Percentiles rank a stretch among this genome's conserved stretches.
Conservation (phyloP, 2,329 filamentous ascomycete species). For the Penicillium sp. region DNA sequence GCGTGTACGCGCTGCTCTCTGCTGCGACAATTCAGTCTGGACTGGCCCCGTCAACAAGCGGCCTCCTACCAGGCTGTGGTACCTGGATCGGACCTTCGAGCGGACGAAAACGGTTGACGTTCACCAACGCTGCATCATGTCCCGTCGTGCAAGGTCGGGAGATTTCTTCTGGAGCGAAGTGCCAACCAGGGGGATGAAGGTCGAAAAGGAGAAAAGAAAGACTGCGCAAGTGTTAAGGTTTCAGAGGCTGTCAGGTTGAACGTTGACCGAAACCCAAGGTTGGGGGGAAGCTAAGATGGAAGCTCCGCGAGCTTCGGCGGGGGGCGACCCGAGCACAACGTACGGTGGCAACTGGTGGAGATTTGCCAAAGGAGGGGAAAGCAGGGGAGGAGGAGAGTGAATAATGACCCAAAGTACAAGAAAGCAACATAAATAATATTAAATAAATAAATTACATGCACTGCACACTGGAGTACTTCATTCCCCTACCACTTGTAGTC, state of each 20-base stretch:
- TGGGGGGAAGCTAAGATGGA: neutral
- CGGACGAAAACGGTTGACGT: conserved; percentile 20
- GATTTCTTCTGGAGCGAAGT: conserved; percentile 4
- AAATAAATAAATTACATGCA: neutral
- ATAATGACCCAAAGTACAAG: neutral
- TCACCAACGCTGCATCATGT: conserved; percentile 22
- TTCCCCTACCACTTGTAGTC: too few species aligned
- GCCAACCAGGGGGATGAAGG: conserved; percentile 10
- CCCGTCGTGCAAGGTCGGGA: conserved; percentile 14
- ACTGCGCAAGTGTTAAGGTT: neutral
- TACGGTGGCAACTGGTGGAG: neutral
- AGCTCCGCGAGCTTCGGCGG: conserved; percentile 1
- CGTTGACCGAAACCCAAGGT: neutral
- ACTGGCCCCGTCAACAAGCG: conserved; percentile 14
- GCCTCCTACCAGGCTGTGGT: conserved; percentile 17
- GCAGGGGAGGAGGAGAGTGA: neutral
- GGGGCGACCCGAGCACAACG: neutral
- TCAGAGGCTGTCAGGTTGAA: neutral
- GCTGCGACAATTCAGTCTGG: conserved; percentile 16
- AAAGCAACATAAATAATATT: neutral
- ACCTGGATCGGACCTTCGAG: conserved; percentile 23
- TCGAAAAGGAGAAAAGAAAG: neutral
- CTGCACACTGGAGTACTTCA: too few species aligned
- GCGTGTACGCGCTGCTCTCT: neutral
- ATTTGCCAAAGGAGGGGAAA: neutral